Base-by-base conservation (phyloP, 192 early-diverging fungal species). In the Phlyctochytrium arcticum region DNA sequence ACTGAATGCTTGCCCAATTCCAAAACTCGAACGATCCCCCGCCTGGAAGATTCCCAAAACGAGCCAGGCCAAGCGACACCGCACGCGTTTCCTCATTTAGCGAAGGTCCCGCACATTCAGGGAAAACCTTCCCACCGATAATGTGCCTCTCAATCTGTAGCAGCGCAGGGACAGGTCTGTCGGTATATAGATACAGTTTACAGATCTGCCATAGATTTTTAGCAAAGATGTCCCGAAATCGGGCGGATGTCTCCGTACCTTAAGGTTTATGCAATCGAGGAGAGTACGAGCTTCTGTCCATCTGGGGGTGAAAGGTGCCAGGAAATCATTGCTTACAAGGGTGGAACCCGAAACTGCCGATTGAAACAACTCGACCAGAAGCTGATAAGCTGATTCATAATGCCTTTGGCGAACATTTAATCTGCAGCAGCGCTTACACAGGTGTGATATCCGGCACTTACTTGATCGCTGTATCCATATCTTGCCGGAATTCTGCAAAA, bases 21-120 rank as follows among this genome's bases (percentile, higher is more conserved):
- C 92, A 95, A 68, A 90, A 95, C 54, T 91, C 87, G 62, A 85
- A 86, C 2, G 91, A 87, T n/a, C 87, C 85, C 32, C 87, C 88
- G 4, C 89, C 89, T 15, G 71, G 39, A n/a, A 70, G 57, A 9
- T 54, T 50, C 30, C 56, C 62, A 6, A 71, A 58, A 54, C 64
- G 62, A 7, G 68, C 36, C 7, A 77, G 46, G 7, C 72, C 71
- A 10, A 63, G 57, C 21, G 63, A 55, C 0, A 57, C 51, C 26
- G 24, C 35, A 0, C 36, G 36, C 23, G 35, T 33, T 3, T 17
- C 26, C 15, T 23, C 49, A 8, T 35, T 33, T 9, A 12, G 30
- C 9, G 47, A 12, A 23, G 31, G 62, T 70, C 36, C 75, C 48
- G 83, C 79, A 78, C 57, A 80, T 69, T 69, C 79, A 58, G 48